Conservation (phyloP, 768 basidiomycete species). For the Daedaleopsis sinensis region DNA sequence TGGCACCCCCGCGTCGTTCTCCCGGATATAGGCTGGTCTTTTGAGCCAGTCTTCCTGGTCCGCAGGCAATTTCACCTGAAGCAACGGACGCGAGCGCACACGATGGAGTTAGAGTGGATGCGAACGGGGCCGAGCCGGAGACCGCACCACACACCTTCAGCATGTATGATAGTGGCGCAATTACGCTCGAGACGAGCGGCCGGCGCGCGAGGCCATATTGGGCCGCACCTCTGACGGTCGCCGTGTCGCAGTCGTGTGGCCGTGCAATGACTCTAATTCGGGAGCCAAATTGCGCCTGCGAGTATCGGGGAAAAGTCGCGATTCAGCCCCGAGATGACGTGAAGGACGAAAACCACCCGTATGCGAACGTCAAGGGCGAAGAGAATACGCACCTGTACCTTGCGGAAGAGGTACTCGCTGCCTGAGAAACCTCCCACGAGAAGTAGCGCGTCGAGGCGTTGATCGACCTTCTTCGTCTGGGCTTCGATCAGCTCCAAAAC, state of each 20-base stretch:
- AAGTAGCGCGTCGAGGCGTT: slow-evolving; percentile 79
- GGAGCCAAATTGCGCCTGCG: slow-evolving; percentile 64
- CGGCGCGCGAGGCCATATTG: slow-evolving; percentile 80
- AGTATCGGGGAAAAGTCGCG: neutral
- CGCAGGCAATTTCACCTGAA: slow-evolving; percentile 84
- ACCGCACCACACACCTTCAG: slow-evolving; percentile 62
- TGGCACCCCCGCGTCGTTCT: slow-evolving; percentile 72
- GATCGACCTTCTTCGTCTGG: slow-evolving; percentile 67
- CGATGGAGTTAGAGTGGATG: neutral
- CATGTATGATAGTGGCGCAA: slow-evolving; percentile 81
- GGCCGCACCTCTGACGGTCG: slow-evolving; percentile 87
- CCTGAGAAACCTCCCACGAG: slow-evolving; percentile 91
- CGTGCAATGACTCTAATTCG: slow-evolving; percentile 78
- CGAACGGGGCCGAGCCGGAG: neutral
- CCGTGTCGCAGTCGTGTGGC: slow-evolving; percentile 86
- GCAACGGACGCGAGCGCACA: neutral
- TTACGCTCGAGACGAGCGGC: slow-evolving; percentile 78
- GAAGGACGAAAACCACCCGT: neutral
- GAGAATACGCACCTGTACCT: slow-evolving; percentile 61
- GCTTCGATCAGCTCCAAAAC: slow-evolving; percentile 80
- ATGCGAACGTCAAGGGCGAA: neutral
- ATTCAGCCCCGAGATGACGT: neutral
- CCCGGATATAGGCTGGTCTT: slow-evolving; percentile 82
- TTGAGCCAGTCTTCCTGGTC: slow-evolving; percentile 83
- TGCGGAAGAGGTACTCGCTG: slow-evolving; percentile 81